A percentile compares a stretch with the other conserved stretches of the same genome.
These are phyloP conservation scores for Candolleomyces aberdarensis DNA, from an alignment of 768 basidiomycete species.

Conservation along the genomic window DNA sequence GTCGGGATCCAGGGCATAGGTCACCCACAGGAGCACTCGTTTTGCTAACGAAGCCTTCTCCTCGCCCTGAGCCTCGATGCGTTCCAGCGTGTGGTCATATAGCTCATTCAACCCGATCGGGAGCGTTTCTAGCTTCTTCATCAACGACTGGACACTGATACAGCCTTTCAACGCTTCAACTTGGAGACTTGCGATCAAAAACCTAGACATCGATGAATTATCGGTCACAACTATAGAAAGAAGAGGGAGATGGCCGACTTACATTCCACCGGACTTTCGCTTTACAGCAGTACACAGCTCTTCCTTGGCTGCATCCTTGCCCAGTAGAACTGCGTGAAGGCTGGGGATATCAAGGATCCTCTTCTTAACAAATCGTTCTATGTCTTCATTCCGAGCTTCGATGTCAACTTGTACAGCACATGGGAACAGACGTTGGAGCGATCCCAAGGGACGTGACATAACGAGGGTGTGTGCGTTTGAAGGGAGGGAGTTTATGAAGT, in stretches of 20 bases:
- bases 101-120: background rate
- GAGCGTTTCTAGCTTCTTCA: background rate
- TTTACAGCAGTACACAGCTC: background rate
- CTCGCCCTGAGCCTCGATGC: background rate
- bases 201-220: background rate
- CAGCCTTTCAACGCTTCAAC: background rate
- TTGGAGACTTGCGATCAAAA: background rate
- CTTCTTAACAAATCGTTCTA: background rate
- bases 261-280: constrained; percentile 5
- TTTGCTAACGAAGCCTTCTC: background rate
- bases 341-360: background rate
- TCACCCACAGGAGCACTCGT: background rate
- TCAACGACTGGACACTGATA: background rate
- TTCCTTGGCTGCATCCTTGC: background rate
- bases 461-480: background rate
- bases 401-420: background rate
- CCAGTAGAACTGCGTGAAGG: background rate
- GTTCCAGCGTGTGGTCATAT: background rate
- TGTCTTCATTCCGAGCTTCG: background rate
- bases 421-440: background rate
- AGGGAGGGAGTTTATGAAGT: background rate
- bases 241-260: background rate
- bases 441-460: background rate
- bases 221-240: background rate
- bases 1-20: background rate